phyloP scores from a whole-genome alignment of 2,329 filamentous ascomycete genomes.

The Sporothrix dimorphospora region DNA sequence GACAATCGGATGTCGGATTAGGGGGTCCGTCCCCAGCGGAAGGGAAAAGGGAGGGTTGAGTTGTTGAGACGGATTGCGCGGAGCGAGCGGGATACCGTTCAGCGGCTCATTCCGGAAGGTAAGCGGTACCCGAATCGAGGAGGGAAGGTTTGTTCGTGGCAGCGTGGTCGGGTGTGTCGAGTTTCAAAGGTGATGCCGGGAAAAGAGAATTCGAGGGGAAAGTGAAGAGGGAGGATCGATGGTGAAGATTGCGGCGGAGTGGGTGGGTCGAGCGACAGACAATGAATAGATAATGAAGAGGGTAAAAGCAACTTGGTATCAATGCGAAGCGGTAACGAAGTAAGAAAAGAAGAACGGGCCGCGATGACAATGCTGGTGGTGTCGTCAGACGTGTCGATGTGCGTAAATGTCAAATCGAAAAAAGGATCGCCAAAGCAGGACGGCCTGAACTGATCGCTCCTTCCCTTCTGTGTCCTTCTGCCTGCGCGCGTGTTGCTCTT shows the following conservation, averaged over 20 bases:
- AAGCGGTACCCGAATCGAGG: too few relatives aligned
- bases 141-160: too few relatives aligned
- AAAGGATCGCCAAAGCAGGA: neutral
- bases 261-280: neutral
- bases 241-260: neutral
- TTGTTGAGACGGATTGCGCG: neutral
- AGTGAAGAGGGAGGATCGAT: neutral
- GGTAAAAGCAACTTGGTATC: neutral
- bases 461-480: neutral
- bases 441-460: neutral
- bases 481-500: conserved; percentile 11
- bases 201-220: neutral
- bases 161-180: neutral
- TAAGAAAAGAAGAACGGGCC: neutral
- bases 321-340: neutral
- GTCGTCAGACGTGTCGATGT: neutral
- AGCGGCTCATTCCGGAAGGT: conserved; percentile 5
- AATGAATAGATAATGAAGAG: neutral
- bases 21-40: conserved; percentile 13
- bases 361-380: neutral
- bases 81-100: neutral
- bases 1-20: neutral
- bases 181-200: neutral
- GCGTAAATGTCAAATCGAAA: neutral
- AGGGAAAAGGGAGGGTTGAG: neutral